A percentile compares a stretch with the other conserved stretches of the same genome.
These are phyloP conservation scores for Ananas comosus DNA, from an alignment of 176 grass and related monocot species.

Conservation along the genomic window DNA sequence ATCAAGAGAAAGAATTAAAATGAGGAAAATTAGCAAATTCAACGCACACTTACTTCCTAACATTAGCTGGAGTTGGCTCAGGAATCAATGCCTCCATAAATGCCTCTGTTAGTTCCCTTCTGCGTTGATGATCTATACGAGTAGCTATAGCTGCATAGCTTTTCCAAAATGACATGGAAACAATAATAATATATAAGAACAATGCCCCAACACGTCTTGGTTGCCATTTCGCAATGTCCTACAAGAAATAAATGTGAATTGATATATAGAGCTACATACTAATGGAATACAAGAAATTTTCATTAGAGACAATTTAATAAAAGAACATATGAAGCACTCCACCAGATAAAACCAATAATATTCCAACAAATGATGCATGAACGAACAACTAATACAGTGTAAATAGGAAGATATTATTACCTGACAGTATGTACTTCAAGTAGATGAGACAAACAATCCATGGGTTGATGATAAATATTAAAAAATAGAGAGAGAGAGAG, in stretches of 20 bases:
- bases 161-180: constrained; percentile 14
- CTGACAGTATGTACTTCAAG: no score
- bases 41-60: constrained; percentile 21
- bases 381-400: no score
- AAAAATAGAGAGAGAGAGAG: no score
- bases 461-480: no score
- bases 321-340: background rate
- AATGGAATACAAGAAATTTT: background rate
- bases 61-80: constrained; percentile 28
- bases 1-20: background rate
- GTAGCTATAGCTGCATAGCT: constrained; percentile 7
- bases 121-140: constrained; percentile 4
- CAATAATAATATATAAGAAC: constrained; percentile 15
- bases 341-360: no score
- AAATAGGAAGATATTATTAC: no score
- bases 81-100: constrained; percentile 38
- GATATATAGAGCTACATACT: background rate
- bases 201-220: constrained; percentile 25
- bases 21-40: background rate
- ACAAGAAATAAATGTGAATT: background rate
- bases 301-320: background rate
- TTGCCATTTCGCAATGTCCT: constrained; percentile 25
- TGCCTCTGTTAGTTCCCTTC: constrained; percentile 29
- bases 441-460: no score
- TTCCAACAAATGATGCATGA: no score